Conservation (phyloP, 2,329 filamentous ascomycete genomes). For the Aotearoamyces nothofagi region DNA sequence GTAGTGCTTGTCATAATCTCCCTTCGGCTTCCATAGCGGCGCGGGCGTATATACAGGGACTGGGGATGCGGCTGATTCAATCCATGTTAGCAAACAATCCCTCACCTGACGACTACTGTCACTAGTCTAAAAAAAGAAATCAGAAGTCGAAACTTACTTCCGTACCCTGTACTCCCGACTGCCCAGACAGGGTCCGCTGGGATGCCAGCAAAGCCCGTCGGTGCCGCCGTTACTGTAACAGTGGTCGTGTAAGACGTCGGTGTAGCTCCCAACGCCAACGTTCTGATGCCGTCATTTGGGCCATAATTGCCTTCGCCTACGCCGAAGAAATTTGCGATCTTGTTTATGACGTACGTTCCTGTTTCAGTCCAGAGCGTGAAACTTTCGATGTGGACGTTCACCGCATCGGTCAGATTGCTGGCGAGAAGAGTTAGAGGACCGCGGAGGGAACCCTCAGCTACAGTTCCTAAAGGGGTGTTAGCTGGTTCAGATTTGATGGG, state of each 20-base stretch:
- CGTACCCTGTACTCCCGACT: conserved; percentile 18
- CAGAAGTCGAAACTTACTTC: conserved; percentile 15
- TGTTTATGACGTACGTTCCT: conserved; percentile 14
- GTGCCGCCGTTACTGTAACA: conserved; percentile 17
- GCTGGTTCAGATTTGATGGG: too few species aligned
- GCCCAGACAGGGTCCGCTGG: conserved; percentile 19
- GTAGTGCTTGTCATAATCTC: conserved; percentile 19
- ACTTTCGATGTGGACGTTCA: conserved; percentile 19
- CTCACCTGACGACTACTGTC: too few species aligned
- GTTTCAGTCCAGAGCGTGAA: conserved; percentile 21
- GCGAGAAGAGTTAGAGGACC: conserved; percentile 19
- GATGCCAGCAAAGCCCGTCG: conserved; percentile 14
- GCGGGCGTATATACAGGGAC: conserved; percentile 20
- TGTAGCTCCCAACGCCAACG: conserved; percentile 4
- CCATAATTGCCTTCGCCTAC: conserved; percentile 16
- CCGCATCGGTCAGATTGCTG: conserved; percentile 18
- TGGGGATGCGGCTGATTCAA: conserved; percentile 14
- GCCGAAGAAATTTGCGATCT: conserved; percentile 22
- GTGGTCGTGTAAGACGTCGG: conserved; percentile 16
- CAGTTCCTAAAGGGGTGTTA: conserved; percentile 17
- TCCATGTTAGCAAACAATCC: too few species aligned
- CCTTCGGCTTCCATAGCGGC: conserved; percentile 18
- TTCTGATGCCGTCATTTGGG: conserved; percentile 7
- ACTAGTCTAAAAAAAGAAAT: too few species aligned
- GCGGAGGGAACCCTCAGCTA: conserved; percentile 17